These are phyloP conservation scores for Irpex lacteus DNA, from an alignment of 1,284 basidiomycete species.

Conservation along the genomic window DNA sequence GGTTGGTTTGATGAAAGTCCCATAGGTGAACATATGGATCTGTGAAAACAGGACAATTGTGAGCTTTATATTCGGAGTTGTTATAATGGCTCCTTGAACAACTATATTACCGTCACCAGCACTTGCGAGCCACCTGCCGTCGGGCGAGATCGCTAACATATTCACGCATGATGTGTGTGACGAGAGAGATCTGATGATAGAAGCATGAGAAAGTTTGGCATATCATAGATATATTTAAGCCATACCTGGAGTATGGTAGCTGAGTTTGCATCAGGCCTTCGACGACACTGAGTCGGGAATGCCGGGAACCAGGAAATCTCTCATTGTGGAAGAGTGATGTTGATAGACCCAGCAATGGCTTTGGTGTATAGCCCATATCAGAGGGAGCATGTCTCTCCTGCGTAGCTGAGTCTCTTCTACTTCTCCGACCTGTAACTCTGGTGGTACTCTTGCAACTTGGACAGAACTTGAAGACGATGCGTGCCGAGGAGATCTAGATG, in stretches of 20 bases:
- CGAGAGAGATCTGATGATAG: slow-evolving; percentile 45
- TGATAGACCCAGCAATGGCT: neutral
- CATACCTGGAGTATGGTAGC: slow-evolving; percentile 46
- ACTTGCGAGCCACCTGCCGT: slow-evolving; percentile 69
- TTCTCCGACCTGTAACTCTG: too few species aligned
- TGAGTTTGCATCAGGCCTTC: slow-evolving; percentile 22
- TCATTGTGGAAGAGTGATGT: neutral
- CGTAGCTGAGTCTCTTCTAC: neutral
- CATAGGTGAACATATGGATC: slow-evolving; percentile 62
- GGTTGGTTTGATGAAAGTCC: slow-evolving; percentile 68
- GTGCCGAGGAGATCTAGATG: too few species aligned
- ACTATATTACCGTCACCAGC: slow-evolving; percentile 62
- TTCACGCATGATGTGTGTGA: slow-evolving; percentile 74
- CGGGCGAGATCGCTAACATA: slow-evolving; percentile 59
- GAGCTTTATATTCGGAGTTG: too few species aligned
- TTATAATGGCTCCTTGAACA: slow-evolving; percentile 17
- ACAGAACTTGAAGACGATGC: too few species aligned
- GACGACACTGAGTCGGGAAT: slow-evolving; percentile 1
- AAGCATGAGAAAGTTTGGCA: neutral
- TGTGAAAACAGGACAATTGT: slow-evolving; percentile 22
- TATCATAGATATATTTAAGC: neutral
- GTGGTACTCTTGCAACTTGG: too few species aligned
- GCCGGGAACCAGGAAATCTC: neutral
- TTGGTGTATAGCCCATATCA: neutral
- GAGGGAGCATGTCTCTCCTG: slow-evolving; percentile 1